Evolutionary conservation across 1,284 basidiomycete species (phyloP), one percentile per base, ranked within the genome.

Genomic region (Melanopsichium pennsylvanicum): DNA sequence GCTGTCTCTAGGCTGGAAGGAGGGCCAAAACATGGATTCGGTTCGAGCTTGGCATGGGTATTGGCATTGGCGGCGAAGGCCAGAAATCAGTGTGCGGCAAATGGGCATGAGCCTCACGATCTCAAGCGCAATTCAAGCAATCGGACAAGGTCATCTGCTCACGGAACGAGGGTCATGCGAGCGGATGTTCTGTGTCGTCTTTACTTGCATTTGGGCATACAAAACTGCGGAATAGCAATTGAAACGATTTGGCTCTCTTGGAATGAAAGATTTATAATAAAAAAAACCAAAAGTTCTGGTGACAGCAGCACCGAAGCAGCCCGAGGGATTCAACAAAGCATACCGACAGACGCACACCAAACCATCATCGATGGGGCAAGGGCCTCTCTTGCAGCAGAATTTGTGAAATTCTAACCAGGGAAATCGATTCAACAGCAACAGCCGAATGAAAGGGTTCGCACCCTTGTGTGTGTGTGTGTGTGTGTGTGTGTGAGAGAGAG

Each of bases 181-280:
- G 37, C 55, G 36, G 23, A 50, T 44, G 55, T 29, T 38, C 32
- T 38, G 41, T 54, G 58, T 51, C 37, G 41, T 47, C 22, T 40
- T 58, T 32, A 22, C 16, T 37, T 36, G 39, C 37, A 47, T 3
- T 15, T n/a, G n/a, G 22, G 2, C 10, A 48, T 36, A 40, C 41
- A 37, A 41, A 50, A 40, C 31, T 36, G 33, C 34, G 37, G 32
- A 34, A 16, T 27, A 25, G 36, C 47, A 16, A 25, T 32, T n/a
- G 22, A 31, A 47, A 23, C 15, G 32, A n/a, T n/a, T n/a, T n/a
- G n/a, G n/a, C n/a, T n/a, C n/a, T 31, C 29, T 31, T 31, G 29
- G 29, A 31, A 31, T n/a, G 27, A 7, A 29, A 29, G 27, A 7
- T 29, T 13, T 29, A 13, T 7, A 29, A 8, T 13, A 13, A 13